Evolutionary conservation across 2,329 filamentous ascomycete genomes (phyloP).

Genomic region (Alternaria sp.): DNA sequence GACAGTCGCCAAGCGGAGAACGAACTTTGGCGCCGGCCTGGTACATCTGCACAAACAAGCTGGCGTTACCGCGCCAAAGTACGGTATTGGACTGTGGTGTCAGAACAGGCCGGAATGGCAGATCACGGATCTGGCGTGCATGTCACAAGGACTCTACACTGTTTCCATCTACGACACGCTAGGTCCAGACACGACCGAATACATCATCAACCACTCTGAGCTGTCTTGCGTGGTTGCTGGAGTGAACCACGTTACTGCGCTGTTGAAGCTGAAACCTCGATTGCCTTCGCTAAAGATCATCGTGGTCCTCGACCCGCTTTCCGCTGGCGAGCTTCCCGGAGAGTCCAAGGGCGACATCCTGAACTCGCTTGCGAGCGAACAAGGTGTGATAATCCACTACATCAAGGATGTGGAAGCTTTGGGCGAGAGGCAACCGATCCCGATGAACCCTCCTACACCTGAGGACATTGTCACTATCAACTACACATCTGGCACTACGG

Average conservation of each 20-base stretch:
- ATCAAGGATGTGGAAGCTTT: constrained; percentile 82
- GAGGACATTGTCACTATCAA: constrained; percentile 88
- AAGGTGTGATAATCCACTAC: constrained; percentile 79
- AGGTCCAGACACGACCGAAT: constrained; percentile 88
- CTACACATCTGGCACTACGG: constrained; percentile 87
- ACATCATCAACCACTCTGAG: constrained; percentile 90
- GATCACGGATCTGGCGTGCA: constrained; percentile 82
- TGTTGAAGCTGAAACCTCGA: constrained; percentile 80
- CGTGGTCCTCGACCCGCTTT: constrained; percentile 82
- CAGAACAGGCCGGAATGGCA: constrained; percentile 91
- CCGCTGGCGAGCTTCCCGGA: constrained; percentile 76
- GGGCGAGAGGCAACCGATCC: constrained; percentile 72
- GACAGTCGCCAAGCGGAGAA: constrained; percentile 77
- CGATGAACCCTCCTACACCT: constrained; percentile 73
- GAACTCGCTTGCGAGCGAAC: constrained; percentile 73
- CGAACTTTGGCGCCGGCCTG: constrained; percentile 84
- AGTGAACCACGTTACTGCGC: constrained; percentile 77
- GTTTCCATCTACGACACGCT: constrained; percentile 97
- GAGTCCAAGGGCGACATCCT: constrained; percentile 81
- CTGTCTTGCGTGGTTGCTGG: constrained; percentile 78
- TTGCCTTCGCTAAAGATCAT: constrained; percentile 86
- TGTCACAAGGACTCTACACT: constrained; percentile 85
- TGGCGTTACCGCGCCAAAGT: constrained; percentile 68
- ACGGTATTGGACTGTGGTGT: constrained; percentile 83
- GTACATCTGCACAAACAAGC: constrained; percentile 79